Evolutionary conservation across 306 rosid genomes (phyloP).

Genomic region (Cyamopsis tetragonoloba): DNA sequence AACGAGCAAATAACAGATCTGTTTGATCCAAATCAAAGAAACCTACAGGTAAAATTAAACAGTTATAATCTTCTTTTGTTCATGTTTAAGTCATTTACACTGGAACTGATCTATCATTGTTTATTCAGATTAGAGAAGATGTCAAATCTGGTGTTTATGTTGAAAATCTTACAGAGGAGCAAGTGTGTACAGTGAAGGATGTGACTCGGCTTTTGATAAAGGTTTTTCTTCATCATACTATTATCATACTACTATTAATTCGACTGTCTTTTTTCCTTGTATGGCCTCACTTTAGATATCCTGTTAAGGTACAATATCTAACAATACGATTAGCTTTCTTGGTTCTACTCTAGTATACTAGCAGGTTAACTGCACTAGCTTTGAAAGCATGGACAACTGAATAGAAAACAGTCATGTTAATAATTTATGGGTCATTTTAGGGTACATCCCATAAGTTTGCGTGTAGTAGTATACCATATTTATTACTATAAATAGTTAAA

Average conservation of each 20-base stretch:
- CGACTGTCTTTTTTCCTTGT: neutral
- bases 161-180: slow-evolving; percentile 81
- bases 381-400: slow-evolving; percentile 12
- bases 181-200: slow-evolving; percentile 56
- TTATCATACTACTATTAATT: neutral
- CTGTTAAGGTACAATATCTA: neutral
- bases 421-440: no score
- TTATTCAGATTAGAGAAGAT: slow-evolving; percentile 81
- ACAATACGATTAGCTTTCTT: neutral
- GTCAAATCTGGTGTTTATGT: slow-evolving; percentile 94
- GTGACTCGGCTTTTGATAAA: slow-evolving; percentile 62
- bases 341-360: neutral
- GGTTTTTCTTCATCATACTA: slow-evolving; percentile 43
- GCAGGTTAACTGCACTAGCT: neutral
- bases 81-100: neutral
- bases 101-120: neutral
- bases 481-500: no score
- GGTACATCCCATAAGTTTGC: no score
- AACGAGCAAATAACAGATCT: slow-evolving; percentile 90
- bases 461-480: no score
- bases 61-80: neutral
- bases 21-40: slow-evolving; percentile 76
- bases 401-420: neutral
- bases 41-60: slow-evolving; percentile 55
- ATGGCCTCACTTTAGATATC: neutral